Conservation (phyloP, 768 basidiomycete species). For the Tulasnella sp. region DNA sequence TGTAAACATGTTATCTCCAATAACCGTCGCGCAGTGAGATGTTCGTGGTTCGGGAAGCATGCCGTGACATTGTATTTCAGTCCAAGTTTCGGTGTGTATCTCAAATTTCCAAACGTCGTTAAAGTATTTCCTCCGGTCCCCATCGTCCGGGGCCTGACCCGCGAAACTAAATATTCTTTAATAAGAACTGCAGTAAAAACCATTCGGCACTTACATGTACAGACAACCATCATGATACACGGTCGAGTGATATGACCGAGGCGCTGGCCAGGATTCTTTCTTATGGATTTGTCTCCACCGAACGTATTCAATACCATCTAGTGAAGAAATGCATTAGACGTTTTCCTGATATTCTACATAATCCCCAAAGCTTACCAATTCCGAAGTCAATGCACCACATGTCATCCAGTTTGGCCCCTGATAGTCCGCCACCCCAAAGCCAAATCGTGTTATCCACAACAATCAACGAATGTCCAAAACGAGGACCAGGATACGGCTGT, state of each 20-base stretch:
- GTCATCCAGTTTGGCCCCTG: neutral
- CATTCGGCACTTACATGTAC: neutral
- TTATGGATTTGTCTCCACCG: neutral
- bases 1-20: neutral
- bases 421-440: neutral
- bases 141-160: neutral
- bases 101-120: neutral
- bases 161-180: neutral
- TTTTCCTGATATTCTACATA: too few relatives aligned
- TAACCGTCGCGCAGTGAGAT: neutral
- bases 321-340: too few relatives aligned
- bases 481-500: neutral
- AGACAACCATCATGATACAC: neutral
- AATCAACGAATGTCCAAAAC: neutral
- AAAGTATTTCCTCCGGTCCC: neutral
- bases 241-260: neutral
- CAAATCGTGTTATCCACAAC: neutral
- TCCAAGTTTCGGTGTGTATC: neutral
- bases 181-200: neutral
- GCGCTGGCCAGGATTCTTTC: neutral
- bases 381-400: neutral
- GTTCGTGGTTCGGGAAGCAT: neutral
- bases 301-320: neutral
- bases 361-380: neutral
- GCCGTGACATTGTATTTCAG: neutral